Percentiles rank a stretch among this genome's conserved stretches.
These are phyloP conservation scores for Pleurostoma richardsiae DNA, from an alignment of 2,329 filamentous ascomycete genomes.

Conservation along the genomic window DNA sequence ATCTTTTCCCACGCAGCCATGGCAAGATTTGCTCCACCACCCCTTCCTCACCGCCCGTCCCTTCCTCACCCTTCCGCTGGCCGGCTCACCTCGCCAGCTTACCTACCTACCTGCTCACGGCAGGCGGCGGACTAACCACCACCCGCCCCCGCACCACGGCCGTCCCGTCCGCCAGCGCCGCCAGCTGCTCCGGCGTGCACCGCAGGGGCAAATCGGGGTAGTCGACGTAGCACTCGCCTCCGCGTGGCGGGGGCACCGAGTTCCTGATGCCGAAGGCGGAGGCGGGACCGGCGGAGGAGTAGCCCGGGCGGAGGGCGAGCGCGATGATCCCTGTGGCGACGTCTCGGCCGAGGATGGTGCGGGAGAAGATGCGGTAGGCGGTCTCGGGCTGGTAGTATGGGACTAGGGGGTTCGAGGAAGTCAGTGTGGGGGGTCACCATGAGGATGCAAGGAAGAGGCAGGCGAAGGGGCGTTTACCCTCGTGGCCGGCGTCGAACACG, in stretches of 20 bases:
- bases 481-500: slow-evolving; percentile 38
- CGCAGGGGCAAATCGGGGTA: background rate
- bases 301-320: slow-evolving; percentile 13
- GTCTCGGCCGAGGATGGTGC: slow-evolving; percentile 38
- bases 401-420: slow-evolving; percentile 14
- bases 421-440: background rate
- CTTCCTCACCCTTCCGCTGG: too few species aligned
- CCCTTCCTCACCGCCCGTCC: too few species aligned
- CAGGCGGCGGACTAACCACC: background rate
- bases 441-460: background rate
- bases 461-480: slow-evolving; percentile 7
- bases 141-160: slow-evolving; percentile 1
- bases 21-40: too few species aligned
- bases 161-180: background rate
- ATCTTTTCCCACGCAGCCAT: too few species aligned
- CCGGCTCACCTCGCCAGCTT: too few species aligned
- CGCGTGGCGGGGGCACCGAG: background rate
- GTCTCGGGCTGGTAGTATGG: slow-evolving; percentile 45
- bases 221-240: slow-evolving; percentile 5
- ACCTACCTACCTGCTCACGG: too few species aligned
- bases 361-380: slow-evolving; percentile 42
- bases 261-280: slow-evolving; percentile 9
- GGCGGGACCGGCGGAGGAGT: slow-evolving; percentile 8
- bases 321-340: slow-evolving; percentile 45
- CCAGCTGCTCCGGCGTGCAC: slow-evolving; percentile 1